These are phyloP conservation scores for Populus euphratica DNA, from an alignment of 345 rosid genomes.

Conservation along the genomic window DNA sequence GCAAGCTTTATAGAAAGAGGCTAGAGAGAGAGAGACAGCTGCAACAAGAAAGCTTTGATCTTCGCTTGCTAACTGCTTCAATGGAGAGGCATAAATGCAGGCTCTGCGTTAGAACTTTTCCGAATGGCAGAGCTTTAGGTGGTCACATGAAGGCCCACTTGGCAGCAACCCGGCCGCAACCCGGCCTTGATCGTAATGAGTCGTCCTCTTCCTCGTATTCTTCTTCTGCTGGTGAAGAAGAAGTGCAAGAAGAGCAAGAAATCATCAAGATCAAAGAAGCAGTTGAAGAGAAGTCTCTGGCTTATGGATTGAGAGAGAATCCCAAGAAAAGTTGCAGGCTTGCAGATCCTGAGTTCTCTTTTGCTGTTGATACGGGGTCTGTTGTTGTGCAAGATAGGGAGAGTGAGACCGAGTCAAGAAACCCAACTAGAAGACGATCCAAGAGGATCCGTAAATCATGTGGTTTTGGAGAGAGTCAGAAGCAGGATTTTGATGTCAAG, in stretches of 20 bases:
- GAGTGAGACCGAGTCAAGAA: constrained; percentile 36
- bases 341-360: constrained; percentile 40
- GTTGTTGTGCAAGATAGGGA: constrained; percentile 27
- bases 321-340: constrained; percentile 32
- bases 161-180: constrained; percentile 14
- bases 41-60: neutral
- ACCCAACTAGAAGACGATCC: constrained; percentile 32
- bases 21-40: neutral
- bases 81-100: constrained; percentile 33
- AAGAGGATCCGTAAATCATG: constrained; percentile 21
- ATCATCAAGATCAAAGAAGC: constrained; percentile 9
- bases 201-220: constrained; percentile 15
- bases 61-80: constrained; percentile 6
- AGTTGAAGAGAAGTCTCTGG: constrained; percentile 13
- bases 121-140: constrained; percentile 31
- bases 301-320: constrained; percentile 33
- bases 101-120: constrained; percentile 28
- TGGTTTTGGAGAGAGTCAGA: constrained; percentile 10
- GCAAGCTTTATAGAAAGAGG: neutral
- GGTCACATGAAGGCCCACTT: constrained; percentile 37
- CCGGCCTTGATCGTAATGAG: neutral
- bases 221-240: constrained; percentile 11
- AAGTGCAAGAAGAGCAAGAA: constrained; percentile 5
- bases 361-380: constrained; percentile 9
- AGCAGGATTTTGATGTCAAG: constrained; percentile 4